Conservation (phyloP, 2,329 filamentous ascomycete genomes). For the Penicillium paneum region DNA sequence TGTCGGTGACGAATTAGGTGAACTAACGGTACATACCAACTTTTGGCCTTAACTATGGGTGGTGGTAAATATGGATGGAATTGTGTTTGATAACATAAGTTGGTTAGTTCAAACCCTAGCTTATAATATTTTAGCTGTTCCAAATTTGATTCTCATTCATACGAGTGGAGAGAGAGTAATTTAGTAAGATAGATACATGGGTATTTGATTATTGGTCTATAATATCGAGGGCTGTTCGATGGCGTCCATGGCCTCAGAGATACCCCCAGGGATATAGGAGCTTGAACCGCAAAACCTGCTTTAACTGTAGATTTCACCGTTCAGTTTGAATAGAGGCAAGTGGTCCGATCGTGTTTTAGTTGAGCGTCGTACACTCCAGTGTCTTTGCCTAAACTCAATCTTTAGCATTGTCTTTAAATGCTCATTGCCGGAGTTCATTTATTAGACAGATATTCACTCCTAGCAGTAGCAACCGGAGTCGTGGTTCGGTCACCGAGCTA, state of each 20-base stretch:
- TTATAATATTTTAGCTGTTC: not conserved
- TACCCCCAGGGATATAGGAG: not conserved
- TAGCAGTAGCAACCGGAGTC: not conserved
- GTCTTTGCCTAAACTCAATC: not conserved
- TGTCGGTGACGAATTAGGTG: not conserved
- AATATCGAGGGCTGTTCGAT: not conserved
- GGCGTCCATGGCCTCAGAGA: not conserved
- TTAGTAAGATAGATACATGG: not conserved
- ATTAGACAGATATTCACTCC: not conserved
- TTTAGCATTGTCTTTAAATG: not conserved
- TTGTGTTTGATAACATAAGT: slow-evolving; percentile 12
- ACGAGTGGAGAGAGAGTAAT: not conserved
- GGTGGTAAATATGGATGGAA: slow-evolving; percentile 21
- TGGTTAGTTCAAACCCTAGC: not conserved
- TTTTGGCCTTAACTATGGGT: not conserved
- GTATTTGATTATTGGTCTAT: not conserved
- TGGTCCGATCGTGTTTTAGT: not conserved
- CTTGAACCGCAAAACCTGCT: not conserved
- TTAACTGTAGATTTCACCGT: not conserved
- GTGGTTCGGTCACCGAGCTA: not conserved
- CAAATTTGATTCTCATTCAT: not conserved
- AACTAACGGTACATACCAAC: not conserved
- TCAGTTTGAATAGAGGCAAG: not conserved
- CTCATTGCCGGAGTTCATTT: not conserved
- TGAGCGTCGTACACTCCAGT: not conserved